Base-by-base conservation (phyloP, 2,329 filamentous ascomycete genomes). In the Periconia sp. region DNA sequence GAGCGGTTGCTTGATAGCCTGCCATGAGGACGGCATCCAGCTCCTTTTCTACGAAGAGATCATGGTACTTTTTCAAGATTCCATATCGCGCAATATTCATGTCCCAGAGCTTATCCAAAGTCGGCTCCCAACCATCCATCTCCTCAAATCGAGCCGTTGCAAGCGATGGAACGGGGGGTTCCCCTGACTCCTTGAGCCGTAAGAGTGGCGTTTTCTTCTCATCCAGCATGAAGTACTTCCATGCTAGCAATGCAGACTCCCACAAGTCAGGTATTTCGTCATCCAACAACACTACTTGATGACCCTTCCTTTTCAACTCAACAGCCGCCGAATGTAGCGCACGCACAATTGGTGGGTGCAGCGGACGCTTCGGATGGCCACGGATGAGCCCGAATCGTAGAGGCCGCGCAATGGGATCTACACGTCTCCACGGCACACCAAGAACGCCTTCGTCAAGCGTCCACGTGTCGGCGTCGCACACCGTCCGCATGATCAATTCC, bases 11-110 rank as follows among this genome's bases (percentile, higher is more conserved):
- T 50, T 78, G 75, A 5, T 78, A 74, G 3, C 72, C 70, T 3
- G 77, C 72, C 38, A 70, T 72, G n/a, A 84, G 37, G 0, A 83
- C 59, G 0, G 73, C 75, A 59, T 83, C 80, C 4, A 83, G 59
- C 6, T 67, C 56, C 13, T 78, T 57, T 13, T 73, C 58, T 1
- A 69, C 59, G 61, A 77, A 73, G 0, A 70, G 29, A 24, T 67
- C 65, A 12, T 76, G 70, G 68, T 73, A 82, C 0, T 47, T 57
- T 13, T 72, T 65, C 4, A 63, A 24, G 7, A 75, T 66, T 43
- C 60, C 36, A 13, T 50, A 52, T 21, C 68, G 56, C 36, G 71
- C 65, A 12, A 69, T 60, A 32, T 77, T 71, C 40, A 81, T 59
- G 9, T 69, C 68, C 37, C 70, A 72, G 4, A 78, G 59, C 15